Evolutionary conservation across 768 basidiomycete genomes (phyloP).

Genomic region (Trametes gibbosa): DNA sequence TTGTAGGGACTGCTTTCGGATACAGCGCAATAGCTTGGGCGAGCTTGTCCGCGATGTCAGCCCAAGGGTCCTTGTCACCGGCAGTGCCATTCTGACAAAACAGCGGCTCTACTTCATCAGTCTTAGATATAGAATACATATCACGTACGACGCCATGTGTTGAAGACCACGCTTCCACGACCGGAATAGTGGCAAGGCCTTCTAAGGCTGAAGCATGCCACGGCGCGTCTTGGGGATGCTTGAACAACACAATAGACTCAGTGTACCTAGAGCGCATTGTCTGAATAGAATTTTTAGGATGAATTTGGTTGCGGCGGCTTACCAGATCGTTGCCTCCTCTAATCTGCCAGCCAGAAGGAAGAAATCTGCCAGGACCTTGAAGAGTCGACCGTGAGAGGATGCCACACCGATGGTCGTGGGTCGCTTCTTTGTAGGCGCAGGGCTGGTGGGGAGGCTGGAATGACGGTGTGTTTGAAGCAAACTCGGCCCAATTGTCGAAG

Average conservation of each 20-base stretch:
- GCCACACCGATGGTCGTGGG: slow-evolving; percentile 60
- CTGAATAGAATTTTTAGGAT: slow-evolving; percentile 8
- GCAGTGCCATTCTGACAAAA: slow-evolving; percentile 51
- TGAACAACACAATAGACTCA: slow-evolving; percentile 79
- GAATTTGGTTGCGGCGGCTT: slow-evolving; percentile 16
- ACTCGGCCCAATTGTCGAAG: slow-evolving; percentile 42
- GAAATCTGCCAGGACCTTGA: slow-evolving; percentile 86
- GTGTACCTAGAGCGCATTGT: slow-evolving; percentile 58
- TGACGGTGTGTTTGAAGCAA: slow-evolving; percentile 42
- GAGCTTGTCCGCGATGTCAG: slow-evolving; percentile 71
- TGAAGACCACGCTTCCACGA: slow-evolving; percentile 83
- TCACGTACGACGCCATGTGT: slow-evolving; percentile 67
- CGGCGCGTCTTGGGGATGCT: slow-evolving; percentile 66
- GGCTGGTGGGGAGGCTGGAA: slow-evolving; percentile 41
- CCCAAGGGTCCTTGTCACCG: slow-evolving; percentile 67
- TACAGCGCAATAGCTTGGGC: slow-evolving; percentile 62
- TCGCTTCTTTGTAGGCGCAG: slow-evolving; percentile 51
- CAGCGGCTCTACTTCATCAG: background rate
- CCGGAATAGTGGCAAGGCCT: slow-evolving; percentile 72
- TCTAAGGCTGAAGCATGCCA: slow-evolving; percentile 93
- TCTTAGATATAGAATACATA: background rate
- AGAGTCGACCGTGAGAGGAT: slow-evolving; percentile 81
- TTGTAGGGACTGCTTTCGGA: slow-evolving; percentile 47
- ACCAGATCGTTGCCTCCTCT: slow-evolving; percentile 82
- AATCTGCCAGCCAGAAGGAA: slow-evolving; percentile 85